Evolutionary conservation across 768 basidiomycete genomes (phyloP).

Genomic region (Termitomyces sp.): DNA sequence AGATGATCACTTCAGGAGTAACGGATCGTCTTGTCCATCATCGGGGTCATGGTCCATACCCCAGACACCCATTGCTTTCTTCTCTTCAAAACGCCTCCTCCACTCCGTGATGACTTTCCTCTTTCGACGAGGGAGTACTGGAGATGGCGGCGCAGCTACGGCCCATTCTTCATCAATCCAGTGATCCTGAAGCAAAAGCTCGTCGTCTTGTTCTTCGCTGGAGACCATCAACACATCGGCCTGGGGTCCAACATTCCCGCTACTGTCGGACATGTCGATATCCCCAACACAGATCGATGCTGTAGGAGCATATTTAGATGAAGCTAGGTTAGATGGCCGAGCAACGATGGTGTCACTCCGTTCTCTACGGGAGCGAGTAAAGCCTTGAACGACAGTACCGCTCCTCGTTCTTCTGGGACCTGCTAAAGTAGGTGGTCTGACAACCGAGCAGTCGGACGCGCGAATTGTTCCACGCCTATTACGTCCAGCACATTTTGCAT

Average conservation of each 20-base stretch:
- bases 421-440: slow-evolving; percentile 2
- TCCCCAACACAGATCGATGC: background rate
- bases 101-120: slow-evolving; percentile 8
- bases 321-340: slow-evolving; percentile 5
- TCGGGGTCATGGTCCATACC: slow-evolving; percentile 13
- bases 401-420: slow-evolving; percentile 39
- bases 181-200: slow-evolving; percentile 13
- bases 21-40: slow-evolving; percentile 15
- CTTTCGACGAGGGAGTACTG: slow-evolving; percentile 21
- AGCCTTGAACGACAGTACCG: slow-evolving; percentile 35
- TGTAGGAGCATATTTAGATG: slow-evolving; percentile 5
- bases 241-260: slow-evolving; percentile 4
- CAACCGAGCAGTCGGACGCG: slow-evolving; percentile 35
- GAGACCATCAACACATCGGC: slow-evolving; percentile 17
- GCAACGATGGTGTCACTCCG: slow-evolving; percentile 17
- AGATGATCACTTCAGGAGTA: slow-evolving; percentile 11
- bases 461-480: slow-evolving; percentile 45
- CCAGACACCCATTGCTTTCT: slow-evolving; percentile 6
- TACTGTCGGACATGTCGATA: slow-evolving; percentile 5
- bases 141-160: slow-evolving; percentile 33
- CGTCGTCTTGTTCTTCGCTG: slow-evolving; percentile 13
- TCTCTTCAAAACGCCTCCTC: slow-evolving; percentile 5
- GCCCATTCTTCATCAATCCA: slow-evolving; percentile 26
- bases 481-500: slow-evolving; percentile 16
- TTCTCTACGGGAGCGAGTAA: slow-evolving; percentile 13